Base-by-base conservation (phyloP, 805 yeast species). In the Yamadazyma laniorum region DNA sequence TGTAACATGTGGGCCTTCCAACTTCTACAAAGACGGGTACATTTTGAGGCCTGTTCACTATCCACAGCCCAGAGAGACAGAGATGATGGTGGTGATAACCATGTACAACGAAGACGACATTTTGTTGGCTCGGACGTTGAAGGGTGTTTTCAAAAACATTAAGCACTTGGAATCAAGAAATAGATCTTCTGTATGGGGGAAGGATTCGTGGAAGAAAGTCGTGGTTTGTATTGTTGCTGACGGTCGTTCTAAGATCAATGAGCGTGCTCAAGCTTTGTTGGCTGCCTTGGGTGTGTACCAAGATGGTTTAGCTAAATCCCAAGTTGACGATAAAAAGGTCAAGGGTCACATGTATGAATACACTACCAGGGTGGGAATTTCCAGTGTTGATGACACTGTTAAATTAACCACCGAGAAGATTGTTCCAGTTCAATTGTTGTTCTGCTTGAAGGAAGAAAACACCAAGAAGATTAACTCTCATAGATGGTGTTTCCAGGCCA, bases 31-130 rank as follows among this genome's bases (percentile, higher is more conserved):
- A 30, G 71, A 70, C 42, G 82, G 82, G 5, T 80, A 76, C 57
- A 70, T 71, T 30, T 65, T 80, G 41, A 67, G 85, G 29, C 79
- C 77, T 3, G 65, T 68, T 14, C 77, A 77, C 51, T 77, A 77
- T 53, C 76, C 74, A 11, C 56, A 55, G 35, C 69, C 72, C 8
- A 68, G 84, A 25, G 69, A 72, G 37, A 79, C 85, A 0, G 85
- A 80, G 55, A 58, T 80, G 54, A 68, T 80, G 63, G 67, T 80
- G 36, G 81, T 80, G 17, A 57, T 80, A 43, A 80, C 85, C 23
- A 80, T 79, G 75, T 79, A 80, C 55, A 80, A 80, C 52, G 85
- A 80, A 55, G 84, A 80, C 59, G 82, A 79, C 55, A 63, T 72
- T 27, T 60, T 80, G 35, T 68, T 80, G 29, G 81, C 83, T 0